A percentile compares a stretch with the other conserved stretches of the same genome.
These are phyloP conservation scores for Chaetothyriales sp. DNA, from an alignment of 2,329 filamentous ascomycete genomes.

Conservation along the genomic window DNA sequence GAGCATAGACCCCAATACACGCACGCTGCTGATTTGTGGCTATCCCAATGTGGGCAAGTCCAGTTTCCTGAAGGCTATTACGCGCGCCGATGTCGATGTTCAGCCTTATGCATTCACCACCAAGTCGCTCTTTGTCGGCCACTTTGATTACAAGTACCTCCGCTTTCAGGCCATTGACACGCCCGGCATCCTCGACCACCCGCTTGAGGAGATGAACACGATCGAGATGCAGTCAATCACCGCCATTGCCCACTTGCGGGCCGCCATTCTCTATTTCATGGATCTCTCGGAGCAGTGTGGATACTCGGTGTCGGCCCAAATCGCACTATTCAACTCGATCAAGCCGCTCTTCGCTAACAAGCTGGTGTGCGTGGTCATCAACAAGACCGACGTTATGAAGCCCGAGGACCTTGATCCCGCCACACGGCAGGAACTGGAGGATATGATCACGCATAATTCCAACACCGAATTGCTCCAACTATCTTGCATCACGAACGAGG, in stretches of 20 bases:
- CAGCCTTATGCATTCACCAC: slow-evolving; percentile 98
- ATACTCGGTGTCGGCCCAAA: slow-evolving; percentile 83
- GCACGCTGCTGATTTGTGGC: slow-evolving; percentile 89
- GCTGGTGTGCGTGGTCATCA: slow-evolving; percentile 89
- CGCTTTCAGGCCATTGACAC: slow-evolving; percentile 91
- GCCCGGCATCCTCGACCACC: slow-evolving; percentile 94
- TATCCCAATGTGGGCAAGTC: slow-evolving; percentile 98
- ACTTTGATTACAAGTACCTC: slow-evolving; percentile 94
- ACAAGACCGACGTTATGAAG: slow-evolving; percentile 89
- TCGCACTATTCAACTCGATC: slow-evolving; percentile 89
- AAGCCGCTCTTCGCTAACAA: slow-evolving; percentile 96
- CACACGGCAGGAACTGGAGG: slow-evolving; percentile 62
- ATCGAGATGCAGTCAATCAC: slow-evolving; percentile 99
- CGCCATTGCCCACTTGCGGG: slow-evolving; percentile 89
- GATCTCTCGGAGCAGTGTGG: slow-evolving; percentile 94
- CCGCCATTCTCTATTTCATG: slow-evolving; percentile 96
- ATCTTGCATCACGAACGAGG: slow-evolving; percentile 89
- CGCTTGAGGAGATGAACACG: slow-evolving; percentile 98
- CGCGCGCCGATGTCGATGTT: slow-evolving; percentile 87
- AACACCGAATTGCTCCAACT: slow-evolving; percentile 88
- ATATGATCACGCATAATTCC: slow-evolving; percentile 60
- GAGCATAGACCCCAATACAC: slow-evolving; percentile 94
- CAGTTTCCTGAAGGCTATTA: slow-evolving; percentile 84
- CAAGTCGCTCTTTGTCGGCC: slow-evolving; percentile 90
- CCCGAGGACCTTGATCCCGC: slow-evolving; percentile 76